Base-by-base conservation (phyloP, 2,329 filamentous ascomycete species). In the Exserohilum turcica region DNA sequence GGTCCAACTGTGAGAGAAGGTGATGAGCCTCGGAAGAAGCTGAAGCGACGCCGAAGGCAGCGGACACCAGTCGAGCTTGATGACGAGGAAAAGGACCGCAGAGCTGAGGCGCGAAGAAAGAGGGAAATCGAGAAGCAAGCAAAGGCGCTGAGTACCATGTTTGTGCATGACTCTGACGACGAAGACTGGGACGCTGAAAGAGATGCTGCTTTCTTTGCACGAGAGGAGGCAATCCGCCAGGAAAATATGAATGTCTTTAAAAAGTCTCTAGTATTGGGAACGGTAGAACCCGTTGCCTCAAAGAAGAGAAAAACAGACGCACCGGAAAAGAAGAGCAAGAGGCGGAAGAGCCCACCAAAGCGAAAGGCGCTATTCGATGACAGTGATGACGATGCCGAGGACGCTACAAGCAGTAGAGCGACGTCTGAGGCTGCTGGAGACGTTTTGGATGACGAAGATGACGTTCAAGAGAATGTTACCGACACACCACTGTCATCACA, bases 141-240 rank as follows among this genome's bases (percentile, higher is more conserved):
- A 28, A 89, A 88, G 70, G 89, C 94, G 76, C 97, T 97, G 79
- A 95, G 90, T 65, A 86, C 87, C 19, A 76, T 93, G 33, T 93
- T 86, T 65, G 89, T 99, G 44, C 84, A 88, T 52, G 86, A 88
- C 32, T 91, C 89, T 61, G 94, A 97, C 70, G 94, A 97, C 47
- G 92, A 96, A 63, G 92, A 96, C 60, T 87, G 84, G 58, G 91
- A 96, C 66, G 86, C 83, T 29, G 91, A 92, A 40, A 84, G 85
- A 51, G 84, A 90, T 74, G 79, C 71, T 18, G 85, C 84, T 16
- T 97, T 97, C 75, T 97, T 93, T 74, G 86, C 82, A 2, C 81
- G 84, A 13, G 92, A 97, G 75, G 86, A 87, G 72, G 77, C 82
- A 59, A 80, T 88, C 54, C 80, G 89, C 43, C 80, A 84, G 59